Base-by-base conservation (phyloP, 2,329 filamentous ascomycete genomes). In the Cryphonectria parasitica region DNA sequence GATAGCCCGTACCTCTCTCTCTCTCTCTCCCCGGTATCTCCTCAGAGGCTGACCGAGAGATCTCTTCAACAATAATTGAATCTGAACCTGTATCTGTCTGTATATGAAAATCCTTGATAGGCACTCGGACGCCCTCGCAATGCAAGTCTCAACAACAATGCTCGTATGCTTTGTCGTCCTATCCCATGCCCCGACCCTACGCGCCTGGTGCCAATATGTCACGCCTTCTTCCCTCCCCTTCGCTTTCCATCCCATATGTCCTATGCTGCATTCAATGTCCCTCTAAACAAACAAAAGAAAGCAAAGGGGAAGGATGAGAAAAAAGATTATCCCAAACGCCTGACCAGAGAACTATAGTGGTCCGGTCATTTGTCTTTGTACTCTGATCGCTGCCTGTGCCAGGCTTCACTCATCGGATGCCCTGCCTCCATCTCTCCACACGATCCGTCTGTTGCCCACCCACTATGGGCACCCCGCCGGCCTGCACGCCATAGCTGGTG, bases 391-490 rank as follows among this genome's bases (percentile, higher is more conserved):
- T 4, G 8, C 19, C 25, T 54, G 45, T 41, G 70, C 39, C 68
- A 67, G 17, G 22, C 45, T n/a, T 19, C 43, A 22, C n/a, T 49
- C 22, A 58, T 17, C 54, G 25, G 54, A 80, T 76, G 22, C 76
- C 72, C 72, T 79, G 78, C 36, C 79, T 75, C 79, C 79, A 80
- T 25, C 76, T 74, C 75, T 80, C 79, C 15, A 80, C 79, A 66
- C 74, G 78, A 63, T 80, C 78, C 4, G 76, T 66, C 71, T 78
- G 76, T 63, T 73, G 65, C 22, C 62, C 49, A 7, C 73, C 72
- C 64, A 67, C 39, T n/a, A 66, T 66, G 13, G 62, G 72, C 54
- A 73, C 66, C 22, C 70, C 71, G 66, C 61, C 67, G 25, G 71
- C 72, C 28, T 74, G 76, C 64, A 72, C 69, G 63, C 28, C 49